phyloP scores from a whole-genome alignment of 2,329 filamentous ascomycete genomes.

The Reticulascus tulasneorum region DNA sequence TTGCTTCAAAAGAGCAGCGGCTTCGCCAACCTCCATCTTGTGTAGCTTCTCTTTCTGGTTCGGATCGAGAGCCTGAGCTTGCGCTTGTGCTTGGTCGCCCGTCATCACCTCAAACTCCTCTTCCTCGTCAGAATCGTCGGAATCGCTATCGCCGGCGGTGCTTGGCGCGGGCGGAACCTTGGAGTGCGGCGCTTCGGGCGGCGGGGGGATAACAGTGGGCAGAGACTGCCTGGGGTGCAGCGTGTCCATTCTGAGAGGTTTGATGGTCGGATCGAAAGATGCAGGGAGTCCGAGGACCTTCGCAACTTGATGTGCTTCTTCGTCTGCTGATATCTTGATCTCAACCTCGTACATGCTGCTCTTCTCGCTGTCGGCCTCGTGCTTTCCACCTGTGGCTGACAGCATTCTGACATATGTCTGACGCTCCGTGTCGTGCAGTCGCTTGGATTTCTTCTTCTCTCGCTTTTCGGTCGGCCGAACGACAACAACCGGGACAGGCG shows the following conservation, averaged over 20 bases:
- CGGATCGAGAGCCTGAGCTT: constrained; percentile 39
- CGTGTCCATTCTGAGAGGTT: constrained; percentile 40
- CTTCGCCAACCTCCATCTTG: constrained; percentile 57
- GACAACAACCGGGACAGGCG: constrained; percentile 87
- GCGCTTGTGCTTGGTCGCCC: too few relatives aligned
- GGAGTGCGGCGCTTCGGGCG: not conserved
- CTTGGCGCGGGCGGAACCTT: constrained; percentile 6
- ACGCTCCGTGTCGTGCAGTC: constrained; percentile 69
- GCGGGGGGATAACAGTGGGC: constrained; percentile 1
- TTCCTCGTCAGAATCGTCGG: constrained; percentile 35
- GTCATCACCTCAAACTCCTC: constrained; percentile 38
- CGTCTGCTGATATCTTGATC: constrained; percentile 51
- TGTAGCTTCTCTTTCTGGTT: constrained; percentile 52
- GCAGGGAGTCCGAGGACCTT: constrained; percentile 60
- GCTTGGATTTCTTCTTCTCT: constrained; percentile 84
- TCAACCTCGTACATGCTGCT: constrained; percentile 53
- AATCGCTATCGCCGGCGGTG: constrained; percentile 32
- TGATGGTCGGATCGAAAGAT: constrained; percentile 60
- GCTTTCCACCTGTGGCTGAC: constrained; percentile 54
- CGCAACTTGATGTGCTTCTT: constrained; percentile 62
- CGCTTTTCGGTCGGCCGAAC: constrained; percentile 84
- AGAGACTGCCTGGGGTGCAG: constrained; percentile 14
- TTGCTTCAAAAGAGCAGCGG: constrained; percentile 41
- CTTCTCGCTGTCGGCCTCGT: constrained; percentile 54
- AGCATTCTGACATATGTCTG: constrained; percentile 77